Evolutionary conservation across 208 protist genomes (phyloP).

Genomic region (Trypanosomatidae sp.): DNA sequence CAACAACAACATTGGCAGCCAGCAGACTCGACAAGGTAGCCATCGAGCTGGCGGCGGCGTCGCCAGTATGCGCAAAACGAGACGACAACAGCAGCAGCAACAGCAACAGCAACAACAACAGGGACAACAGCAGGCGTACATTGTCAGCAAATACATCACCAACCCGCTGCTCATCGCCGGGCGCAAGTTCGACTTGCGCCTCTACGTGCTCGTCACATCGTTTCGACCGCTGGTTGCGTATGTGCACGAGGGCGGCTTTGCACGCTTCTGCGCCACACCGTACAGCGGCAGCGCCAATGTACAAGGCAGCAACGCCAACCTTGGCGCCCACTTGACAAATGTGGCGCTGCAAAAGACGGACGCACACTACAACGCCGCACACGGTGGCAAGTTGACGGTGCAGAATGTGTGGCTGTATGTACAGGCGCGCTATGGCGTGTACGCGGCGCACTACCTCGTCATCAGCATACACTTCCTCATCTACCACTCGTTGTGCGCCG

Average conservation of each 20-base stretch:
- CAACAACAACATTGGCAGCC: background rate
- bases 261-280: slow-evolving; percentile 89
- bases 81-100: slow-evolving; percentile 77
- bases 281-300: slow-evolving; percentile 49
- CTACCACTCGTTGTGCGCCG: slow-evolving; percentile 82
- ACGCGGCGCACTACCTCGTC: slow-evolving; percentile 60
- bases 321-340: slow-evolving; percentile 95
- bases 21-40: background rate
- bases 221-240: slow-evolving; percentile 91
- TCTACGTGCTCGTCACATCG: slow-evolving; percentile 94
- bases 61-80: background rate
- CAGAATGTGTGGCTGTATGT: slow-evolving; percentile 80
- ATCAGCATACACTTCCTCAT: slow-evolving; percentile 89
- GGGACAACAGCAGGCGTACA: too few relatives aligned
- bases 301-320: slow-evolving; percentile 39
- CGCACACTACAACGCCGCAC: slow-evolving; percentile 85
- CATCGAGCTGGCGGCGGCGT: background rate
- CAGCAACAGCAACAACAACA: slow-evolving; percentile 92
- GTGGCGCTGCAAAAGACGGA: slow-evolving; percentile 93
- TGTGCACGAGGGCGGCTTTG: slow-evolving; percentile 86
- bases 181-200: slow-evolving; percentile 95
- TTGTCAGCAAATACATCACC: slow-evolving; percentile 91
- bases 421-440: slow-evolving; percentile 53
- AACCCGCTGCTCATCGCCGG: slow-evolving; percentile 93
- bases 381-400: slow-evolving; percentile 93